phyloP scores from a whole-genome alignment of 2,329 filamentous ascomycete genomes.

The Didymella pinodella region DNA sequence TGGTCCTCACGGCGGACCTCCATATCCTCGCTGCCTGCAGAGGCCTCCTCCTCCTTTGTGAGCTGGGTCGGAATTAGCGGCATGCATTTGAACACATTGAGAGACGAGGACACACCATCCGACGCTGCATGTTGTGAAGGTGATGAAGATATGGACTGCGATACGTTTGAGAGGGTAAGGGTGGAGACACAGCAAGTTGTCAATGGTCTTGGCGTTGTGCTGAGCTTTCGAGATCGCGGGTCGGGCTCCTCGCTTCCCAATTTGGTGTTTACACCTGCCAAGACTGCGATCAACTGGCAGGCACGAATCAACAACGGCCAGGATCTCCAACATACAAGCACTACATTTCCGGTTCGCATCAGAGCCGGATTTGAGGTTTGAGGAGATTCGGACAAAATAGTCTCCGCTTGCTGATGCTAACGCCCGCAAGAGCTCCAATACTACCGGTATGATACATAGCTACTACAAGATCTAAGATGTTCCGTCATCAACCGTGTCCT shows the following conservation, averaged over 20 bases:
- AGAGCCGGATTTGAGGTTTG: background rate
- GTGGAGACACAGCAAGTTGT: background rate
- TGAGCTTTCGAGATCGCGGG: slow-evolving; percentile 19
- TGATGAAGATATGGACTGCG: background rate
- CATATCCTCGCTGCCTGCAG: slow-evolving; percentile 77
- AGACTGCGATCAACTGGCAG: slow-evolving; percentile 2
- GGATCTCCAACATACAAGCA: too few relatives aligned
- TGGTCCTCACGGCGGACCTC: slow-evolving; percentile 97
- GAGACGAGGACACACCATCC: slow-evolving; percentile 51
- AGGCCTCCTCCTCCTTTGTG: slow-evolving; percentile 79
- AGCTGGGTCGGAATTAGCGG: slow-evolving; percentile 66
- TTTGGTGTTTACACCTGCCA: slow-evolving; percentile 18
- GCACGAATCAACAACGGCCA: background rate
- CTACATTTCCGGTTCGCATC: too few relatives aligned
- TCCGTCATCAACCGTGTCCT: slow-evolving; percentile 7
- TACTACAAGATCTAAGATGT: slow-evolving; percentile 4
- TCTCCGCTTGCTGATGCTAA: background rate
- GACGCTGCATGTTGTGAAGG: slow-evolving; percentile 50
- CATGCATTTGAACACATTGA: background rate
- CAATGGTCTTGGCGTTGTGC: slow-evolving; percentile 17
- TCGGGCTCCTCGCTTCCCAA: slow-evolving; percentile 6
- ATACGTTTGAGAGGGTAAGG: background rate
- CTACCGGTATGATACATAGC: background rate
- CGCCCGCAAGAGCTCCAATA: background rate
- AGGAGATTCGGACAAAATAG: background rate